Evolutionary conservation across 345 rosid species (phyloP), one percentile per base, ranked within the genome.

Genomic region (Gynandropsis gynandra): DNA sequence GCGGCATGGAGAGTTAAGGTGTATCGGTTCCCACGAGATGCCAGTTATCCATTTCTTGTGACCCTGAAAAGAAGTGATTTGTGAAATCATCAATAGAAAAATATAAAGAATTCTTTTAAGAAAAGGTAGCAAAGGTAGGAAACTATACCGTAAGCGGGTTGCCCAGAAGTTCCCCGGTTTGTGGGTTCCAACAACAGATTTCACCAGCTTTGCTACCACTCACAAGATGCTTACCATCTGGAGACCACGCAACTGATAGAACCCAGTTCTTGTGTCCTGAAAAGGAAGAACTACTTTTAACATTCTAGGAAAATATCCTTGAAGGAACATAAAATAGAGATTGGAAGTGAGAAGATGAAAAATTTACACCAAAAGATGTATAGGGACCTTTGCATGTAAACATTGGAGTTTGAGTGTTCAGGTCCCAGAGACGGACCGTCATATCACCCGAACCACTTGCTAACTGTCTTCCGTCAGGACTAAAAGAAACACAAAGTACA

Each of bases 391-490:
- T 74, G 64, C 95, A 88, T 40, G 90, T 88, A 74, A 81, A 93
- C 85, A 85, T 58, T 41, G 94, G 97, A 33, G 97, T 88, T 72
- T 93, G 89, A 19, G 92, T 93, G 52, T 63, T 78, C 48, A 88
- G 83, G 78, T 93, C 99, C 97, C 97, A 93, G 41, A 93, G 66
- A 50, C 97, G 77, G 62, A 93, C 95, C 37, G 94, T 85, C 40
- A 95, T 83, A 67, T 93, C 99, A 54, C 97, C 97, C 4, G 95
- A 93, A 52, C 97, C 95, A 78, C 97, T 93, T 2, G 97, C 99
- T 76, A 93, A 74, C 13, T 76, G 90, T 35, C 73, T 70, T 47
- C 99, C 94, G 36, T 93, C 95, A 35, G 97, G 99, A 73, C 95
- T 85, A 62, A 88, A 88, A 13, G 95, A 80, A 56, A 93, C 94